phyloP scores from a whole-genome alignment of 352 stramenopile species.

The Phytophthora pinifolia region DNA sequence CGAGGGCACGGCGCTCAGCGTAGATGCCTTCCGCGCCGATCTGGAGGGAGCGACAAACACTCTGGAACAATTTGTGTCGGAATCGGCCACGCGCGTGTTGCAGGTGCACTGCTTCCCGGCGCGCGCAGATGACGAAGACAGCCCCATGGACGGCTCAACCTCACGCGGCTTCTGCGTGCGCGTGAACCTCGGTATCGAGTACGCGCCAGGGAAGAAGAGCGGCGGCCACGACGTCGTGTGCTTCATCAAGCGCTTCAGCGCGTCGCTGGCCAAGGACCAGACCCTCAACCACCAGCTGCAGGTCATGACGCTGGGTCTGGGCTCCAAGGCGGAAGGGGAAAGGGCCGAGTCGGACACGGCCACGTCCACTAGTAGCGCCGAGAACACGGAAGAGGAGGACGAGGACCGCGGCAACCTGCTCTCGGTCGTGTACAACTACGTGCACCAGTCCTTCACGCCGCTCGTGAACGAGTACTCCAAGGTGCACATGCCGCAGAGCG shows the following conservation, averaged over 20 bases:
- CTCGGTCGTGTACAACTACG: constrained; percentile 88
- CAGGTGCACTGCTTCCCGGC: constrained; percentile 69
- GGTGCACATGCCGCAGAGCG: constrained; percentile 73
- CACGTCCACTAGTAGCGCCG: constrained; percentile 34
- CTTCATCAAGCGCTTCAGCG: constrained; percentile 85
- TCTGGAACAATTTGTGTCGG: constrained; percentile 73
- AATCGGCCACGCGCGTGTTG: constrained; percentile 62
- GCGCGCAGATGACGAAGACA: constrained; percentile 27
- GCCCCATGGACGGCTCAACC: constrained; percentile 21
- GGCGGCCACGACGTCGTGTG: constrained; percentile 75
- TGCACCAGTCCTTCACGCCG: constrained; percentile 87
- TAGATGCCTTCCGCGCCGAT: constrained; percentile 45
- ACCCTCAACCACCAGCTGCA: constrained; percentile 84
- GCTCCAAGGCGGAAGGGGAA: constrained; percentile 35
- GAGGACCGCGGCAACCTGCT: constrained; percentile 69
- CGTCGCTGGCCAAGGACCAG: constrained; percentile 62
- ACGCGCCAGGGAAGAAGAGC: constrained; percentile 57
- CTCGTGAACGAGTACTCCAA: constrained; percentile 88
- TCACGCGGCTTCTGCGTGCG: constrained; percentile 38
- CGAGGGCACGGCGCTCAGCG: constrained; percentile 39
- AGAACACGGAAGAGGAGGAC: constrained; percentile 68
- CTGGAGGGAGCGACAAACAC: constrained; percentile 42
- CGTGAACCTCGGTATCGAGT: constrained; percentile 82
- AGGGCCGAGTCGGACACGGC: constrained; percentile 32
- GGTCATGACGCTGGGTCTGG: constrained; percentile 84